phyloP scores from a whole-genome alignment of 129 eudicot genomes.

The Flaveria bidentis region DNA sequence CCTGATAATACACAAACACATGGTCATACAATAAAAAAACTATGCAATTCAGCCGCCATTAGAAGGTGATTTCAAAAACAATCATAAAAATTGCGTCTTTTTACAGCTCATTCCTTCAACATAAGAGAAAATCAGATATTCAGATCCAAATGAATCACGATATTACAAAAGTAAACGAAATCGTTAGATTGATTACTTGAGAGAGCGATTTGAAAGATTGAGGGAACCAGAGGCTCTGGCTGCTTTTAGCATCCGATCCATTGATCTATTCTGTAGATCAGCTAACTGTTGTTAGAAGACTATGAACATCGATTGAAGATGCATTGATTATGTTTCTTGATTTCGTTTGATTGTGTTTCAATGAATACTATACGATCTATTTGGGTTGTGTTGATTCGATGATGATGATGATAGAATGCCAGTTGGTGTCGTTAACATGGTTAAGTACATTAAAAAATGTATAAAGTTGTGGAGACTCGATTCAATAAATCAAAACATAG shows the following conservation, averaged over 20 bases:
- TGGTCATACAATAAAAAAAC: not conserved
- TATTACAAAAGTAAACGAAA: not conserved
- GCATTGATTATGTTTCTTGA: constrained; percentile 14
- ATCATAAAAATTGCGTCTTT: not conserved
- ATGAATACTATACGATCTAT: not conserved
- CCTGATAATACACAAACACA: constrained; percentile 36
- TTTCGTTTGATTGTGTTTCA: constrained; percentile 6
- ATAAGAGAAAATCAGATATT: not conserved
- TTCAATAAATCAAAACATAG: too few relatives aligned
- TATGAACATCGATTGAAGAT: constrained; percentile 19
- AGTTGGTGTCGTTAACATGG: not conserved
- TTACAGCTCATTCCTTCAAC: not conserved
- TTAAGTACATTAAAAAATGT: too few relatives aligned
- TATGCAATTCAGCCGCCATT: not conserved
- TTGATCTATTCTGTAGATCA: constrained; percentile 28
- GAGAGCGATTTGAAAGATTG: constrained; percentile 90
- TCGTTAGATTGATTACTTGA: constrained; percentile 45
- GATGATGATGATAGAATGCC: not conserved
- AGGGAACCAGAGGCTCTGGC: constrained; percentile 95
- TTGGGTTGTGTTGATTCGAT: not conserved
- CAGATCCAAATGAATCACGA: not conserved
- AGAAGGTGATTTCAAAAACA: not conserved
- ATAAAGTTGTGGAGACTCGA: too few relatives aligned
- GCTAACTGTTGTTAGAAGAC: constrained; percentile 4
- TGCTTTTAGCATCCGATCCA: constrained; percentile 90